Percentiles rank a stretch among this genome's conserved stretches.
phyloP scores from a whole-genome alignment of 345 rosid species.

The Gossypium ekmanianum region DNA sequence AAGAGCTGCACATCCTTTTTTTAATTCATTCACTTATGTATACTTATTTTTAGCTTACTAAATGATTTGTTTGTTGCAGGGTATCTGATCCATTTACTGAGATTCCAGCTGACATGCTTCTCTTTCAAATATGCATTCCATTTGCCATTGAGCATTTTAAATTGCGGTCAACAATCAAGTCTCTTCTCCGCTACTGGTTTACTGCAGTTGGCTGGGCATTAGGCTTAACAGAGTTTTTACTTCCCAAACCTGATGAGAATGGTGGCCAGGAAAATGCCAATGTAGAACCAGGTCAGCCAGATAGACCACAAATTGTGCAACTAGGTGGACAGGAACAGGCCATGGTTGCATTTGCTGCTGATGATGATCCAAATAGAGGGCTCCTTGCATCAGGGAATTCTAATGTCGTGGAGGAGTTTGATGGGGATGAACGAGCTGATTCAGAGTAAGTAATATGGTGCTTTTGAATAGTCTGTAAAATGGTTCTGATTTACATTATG shows the following conservation, averaged over 20 bases:
- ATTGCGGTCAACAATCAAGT: conserved; percentile 81
- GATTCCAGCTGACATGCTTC: conserved; percentile 97
- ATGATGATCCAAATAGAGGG: conserved; percentile 46
- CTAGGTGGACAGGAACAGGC: conserved; percentile 66
- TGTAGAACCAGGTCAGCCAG: conserved; percentile 71
- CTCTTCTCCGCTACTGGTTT: conserved; percentile 91
- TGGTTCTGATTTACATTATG: conserved; percentile 1
- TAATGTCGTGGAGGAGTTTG: conserved; percentile 56
- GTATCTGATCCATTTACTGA: conserved; percentile 98
- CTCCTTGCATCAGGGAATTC: conserved; percentile 36
- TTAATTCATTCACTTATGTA: conserved; percentile 3
- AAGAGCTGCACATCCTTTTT: conserved; percentile 28
- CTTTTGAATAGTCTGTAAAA: conserved; percentile 11
- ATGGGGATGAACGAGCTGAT: conserved; percentile 76
- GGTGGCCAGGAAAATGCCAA: conserved; percentile 72
- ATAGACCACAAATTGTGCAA: conserved; percentile 51
- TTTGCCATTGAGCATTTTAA: conserved; percentile 92
- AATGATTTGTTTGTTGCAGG: conserved; percentile 38
- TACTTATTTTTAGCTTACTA: conserved; percentile 5
- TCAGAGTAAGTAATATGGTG: conserved; percentile 62
- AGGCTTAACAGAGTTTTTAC: conserved; percentile 74
- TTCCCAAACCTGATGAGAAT: conserved; percentile 79
- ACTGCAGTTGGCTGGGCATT: conserved; percentile 90
- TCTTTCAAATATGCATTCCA: conserved; percentile 96
- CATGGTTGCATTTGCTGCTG: conserved; percentile 49